Evolutionary conservation across 2,329 filamentous ascomycete genomes (phyloP), one percentile per base, ranked within the genome.

Genomic region (Microcera coccophila): DNA sequence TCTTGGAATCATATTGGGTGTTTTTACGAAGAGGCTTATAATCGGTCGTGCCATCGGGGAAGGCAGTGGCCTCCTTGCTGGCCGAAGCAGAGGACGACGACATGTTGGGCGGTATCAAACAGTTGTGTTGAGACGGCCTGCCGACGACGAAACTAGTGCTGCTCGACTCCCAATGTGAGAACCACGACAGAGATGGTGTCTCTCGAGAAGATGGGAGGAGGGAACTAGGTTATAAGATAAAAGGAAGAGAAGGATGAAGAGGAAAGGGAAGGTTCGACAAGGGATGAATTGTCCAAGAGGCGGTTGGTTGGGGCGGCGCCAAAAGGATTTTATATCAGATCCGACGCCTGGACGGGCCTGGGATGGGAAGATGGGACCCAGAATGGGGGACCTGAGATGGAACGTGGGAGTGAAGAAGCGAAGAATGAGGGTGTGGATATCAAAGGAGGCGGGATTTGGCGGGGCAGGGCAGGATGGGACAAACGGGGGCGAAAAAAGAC

Each of bases 11-110:
- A 53, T 69, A 73, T 49, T 48, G 51, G 21, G 48, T 47, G 41
- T 56, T 51, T 33, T 52, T 59, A 37, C 74, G 73, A 36, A 73
- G 64, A 46, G 75, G 75, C 56, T 74, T 68, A 63, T 77, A 76
- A 55, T 79, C 76, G 48, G 69, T 73, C 38, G 75, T 79, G 64
- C 75, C 76, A 57, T 79, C 76, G 20, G 69, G 64, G 50, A 72
- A 68, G 59, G 67, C 63, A 48, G 67, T 62, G 48, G 69, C 67
- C 63, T 69, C 47, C 36, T 45, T 48, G 45, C 59, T 60, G 55
- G 59, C 62, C 44, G 63, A 62, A 50, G 65, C 63, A 45, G 66
- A 57, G 43, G 68, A 60, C 24, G 70, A 66, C 41, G 70, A 63
- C 50, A 71, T 63, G 58, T 64, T 67, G 34, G 33, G 41, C 21